Conservation (phyloP, 2,329 filamentous ascomycete species). For the Colletotrichum godetiae region DNA sequence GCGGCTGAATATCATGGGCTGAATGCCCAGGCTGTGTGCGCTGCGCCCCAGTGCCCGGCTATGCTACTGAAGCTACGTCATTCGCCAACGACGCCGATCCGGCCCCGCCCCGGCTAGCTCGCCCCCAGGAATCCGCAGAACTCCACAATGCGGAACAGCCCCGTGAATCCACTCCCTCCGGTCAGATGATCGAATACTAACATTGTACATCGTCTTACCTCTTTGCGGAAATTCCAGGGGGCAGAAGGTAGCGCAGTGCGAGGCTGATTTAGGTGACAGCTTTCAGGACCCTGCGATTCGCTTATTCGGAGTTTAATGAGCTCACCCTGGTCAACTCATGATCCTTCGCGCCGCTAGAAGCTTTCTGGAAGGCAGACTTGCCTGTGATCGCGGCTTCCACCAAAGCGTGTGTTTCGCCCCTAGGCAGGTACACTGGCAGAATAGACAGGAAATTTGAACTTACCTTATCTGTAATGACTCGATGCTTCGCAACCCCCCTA, state of each 20-base stretch:
- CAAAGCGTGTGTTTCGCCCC: not conserved
- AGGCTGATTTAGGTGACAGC: not conserved
- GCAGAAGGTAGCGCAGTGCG: not conserved
- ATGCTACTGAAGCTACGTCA: not conserved
- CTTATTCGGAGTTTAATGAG: not conserved
- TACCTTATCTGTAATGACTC: not conserved
- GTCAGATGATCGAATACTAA: not conserved
- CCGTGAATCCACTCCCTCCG: not conserved
- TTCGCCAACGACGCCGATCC: not conserved
- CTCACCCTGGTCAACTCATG: not conserved
- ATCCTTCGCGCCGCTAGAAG: slow-evolving; percentile 25
- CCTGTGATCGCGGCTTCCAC: not conserved
- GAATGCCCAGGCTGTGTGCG: not conserved
- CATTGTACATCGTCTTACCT: not conserved
- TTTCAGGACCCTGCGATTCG: not conserved
- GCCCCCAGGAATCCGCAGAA: not conserved
- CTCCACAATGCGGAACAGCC: not conserved
- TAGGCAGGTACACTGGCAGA: not conserved
- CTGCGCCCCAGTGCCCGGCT: slow-evolving; percentile 1
- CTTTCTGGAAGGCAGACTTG: slow-evolving; percentile 18
- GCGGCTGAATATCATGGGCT: no score
- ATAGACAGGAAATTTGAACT: not conserved
- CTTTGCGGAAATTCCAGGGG: not conserved
- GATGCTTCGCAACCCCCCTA: not conserved
- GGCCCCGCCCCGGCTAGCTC: not conserved